phyloP scores from a whole-genome alignment of 2,329 filamentous ascomycete genomes.

The Phoma sp. region DNA sequence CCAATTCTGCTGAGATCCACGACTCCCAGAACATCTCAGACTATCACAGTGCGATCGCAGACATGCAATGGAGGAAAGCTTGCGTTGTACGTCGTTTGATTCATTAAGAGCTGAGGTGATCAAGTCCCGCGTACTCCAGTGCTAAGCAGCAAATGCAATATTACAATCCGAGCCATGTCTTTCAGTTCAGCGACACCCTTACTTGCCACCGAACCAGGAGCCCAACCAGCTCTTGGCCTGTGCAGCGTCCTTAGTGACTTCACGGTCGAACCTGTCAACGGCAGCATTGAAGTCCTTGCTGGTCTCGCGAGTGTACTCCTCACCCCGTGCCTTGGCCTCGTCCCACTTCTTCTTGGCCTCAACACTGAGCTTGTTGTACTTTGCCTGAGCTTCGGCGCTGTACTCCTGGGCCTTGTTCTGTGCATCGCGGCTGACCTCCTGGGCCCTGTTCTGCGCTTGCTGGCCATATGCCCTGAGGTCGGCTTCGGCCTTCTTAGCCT shows the following conservation, averaged over 20 bases:
- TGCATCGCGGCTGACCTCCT: conserved; percentile 49
- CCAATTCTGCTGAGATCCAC: too few species aligned
- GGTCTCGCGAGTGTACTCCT: conserved; percentile 45
- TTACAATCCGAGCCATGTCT: not conserved
- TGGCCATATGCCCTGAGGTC: conserved; percentile 60
- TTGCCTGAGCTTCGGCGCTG: conserved; percentile 57
- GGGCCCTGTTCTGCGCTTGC: conserved; percentile 66
- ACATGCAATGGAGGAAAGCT: too few species aligned
- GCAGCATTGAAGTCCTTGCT: conserved; percentile 57
- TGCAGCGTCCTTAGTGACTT: conserved; percentile 75
- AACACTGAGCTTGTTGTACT: conserved; percentile 59
- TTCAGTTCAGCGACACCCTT: conserved; percentile 11
- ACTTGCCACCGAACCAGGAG: conserved; percentile 78
- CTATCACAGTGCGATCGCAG: too few species aligned
- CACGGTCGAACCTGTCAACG: conserved; percentile 81
- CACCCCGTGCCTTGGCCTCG: conserved; percentile 66
- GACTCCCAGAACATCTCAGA: too few species aligned
- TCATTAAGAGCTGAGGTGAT: conserved; percentile 24
- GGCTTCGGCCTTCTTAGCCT: conserved; percentile 65
- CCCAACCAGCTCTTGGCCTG: conserved; percentile 86
- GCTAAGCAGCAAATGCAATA: conserved; percentile 33
- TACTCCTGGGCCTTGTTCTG: conserved; percentile 18
- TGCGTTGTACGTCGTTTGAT: conserved; percentile 6
- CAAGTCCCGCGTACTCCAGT: conserved; percentile 31
- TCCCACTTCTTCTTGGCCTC: conserved; percentile 68